These are phyloP conservation scores for Leccinellum albellum DNA, from an alignment of 768 basidiomycete species.

Conservation along the genomic window DNA sequence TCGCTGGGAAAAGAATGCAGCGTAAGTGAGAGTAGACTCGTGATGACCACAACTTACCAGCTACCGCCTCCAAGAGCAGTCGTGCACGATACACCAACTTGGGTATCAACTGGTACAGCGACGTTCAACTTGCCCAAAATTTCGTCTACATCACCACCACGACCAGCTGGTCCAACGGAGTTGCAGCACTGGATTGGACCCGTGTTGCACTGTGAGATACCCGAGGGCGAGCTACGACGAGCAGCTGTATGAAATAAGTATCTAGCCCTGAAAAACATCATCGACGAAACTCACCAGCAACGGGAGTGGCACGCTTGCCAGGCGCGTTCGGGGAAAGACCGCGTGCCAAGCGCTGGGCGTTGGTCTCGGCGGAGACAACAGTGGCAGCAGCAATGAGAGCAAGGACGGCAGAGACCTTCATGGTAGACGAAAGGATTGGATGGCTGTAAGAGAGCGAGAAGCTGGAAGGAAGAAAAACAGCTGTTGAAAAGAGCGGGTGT, in stretches of 20 bases:
- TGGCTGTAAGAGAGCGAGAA: not conserved
- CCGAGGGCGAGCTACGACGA: constrained; percentile 34
- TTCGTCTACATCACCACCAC: rapidly evolving
- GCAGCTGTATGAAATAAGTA: constrained; percentile 31
- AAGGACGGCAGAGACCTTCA: constrained; percentile 31
- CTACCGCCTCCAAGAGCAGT: constrained; percentile 20
- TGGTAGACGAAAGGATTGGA: constrained; percentile 6
- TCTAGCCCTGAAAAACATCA: not conserved
- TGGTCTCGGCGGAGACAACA: constrained; percentile 43
- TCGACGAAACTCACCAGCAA: constrained; percentile 27
- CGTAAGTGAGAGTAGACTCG: not conserved
- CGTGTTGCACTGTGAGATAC: constrained; percentile 13
- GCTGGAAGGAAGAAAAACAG: not conserved
- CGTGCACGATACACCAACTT: constrained; percentile 32
- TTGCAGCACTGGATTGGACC: constrained; percentile 23
- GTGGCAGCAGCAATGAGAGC: constrained; percentile 38
- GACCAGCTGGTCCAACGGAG: not conserved
- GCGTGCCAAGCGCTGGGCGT: constrained; percentile 51
- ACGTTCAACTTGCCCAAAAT: rapidly evolving
- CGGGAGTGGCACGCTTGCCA: constrained; percentile 30
- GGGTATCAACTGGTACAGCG: rapidly evolving
- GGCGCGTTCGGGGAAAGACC: constrained; percentile 50
- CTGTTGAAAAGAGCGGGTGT: not conserved
- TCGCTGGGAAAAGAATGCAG: constrained; percentile 25
- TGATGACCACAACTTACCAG: constrained; percentile 14